Evolutionary conservation across 2,329 filamentous ascomycete species (phyloP).

Genomic region (Curvularia hawaiiensis): DNA sequence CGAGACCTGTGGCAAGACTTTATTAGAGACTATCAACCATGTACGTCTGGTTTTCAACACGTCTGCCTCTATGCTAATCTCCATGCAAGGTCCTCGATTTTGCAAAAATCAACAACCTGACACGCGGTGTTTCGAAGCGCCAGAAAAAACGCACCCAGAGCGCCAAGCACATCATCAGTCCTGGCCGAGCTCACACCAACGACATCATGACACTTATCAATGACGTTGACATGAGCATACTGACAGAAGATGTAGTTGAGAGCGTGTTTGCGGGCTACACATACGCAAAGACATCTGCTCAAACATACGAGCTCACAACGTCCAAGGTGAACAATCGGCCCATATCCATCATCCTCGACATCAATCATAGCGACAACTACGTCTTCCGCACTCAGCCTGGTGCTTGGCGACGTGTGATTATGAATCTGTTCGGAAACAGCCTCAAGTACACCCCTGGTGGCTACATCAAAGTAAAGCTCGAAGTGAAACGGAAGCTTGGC

Average conservation of each 20-base stretch:
- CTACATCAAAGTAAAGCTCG: slow-evolving; percentile 45
- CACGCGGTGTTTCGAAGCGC: slow-evolving; percentile 37
- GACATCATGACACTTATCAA: slow-evolving; percentile 44
- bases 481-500: slow-evolving; percentile 30
- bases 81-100: slow-evolving; percentile 43
- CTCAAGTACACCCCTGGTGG: slow-evolving; percentile 48
- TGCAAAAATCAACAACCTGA: slow-evolving; percentile 47
- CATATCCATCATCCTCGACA: slow-evolving; percentile 43
- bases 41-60: background rate
- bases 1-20: slow-evolving; percentile 47
- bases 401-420: slow-evolving; percentile 47
- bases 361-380: slow-evolving; percentile 43
- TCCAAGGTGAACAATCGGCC: slow-evolving; percentile 24
- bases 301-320: slow-evolving; percentile 30
- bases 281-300: slow-evolving; percentile 38
- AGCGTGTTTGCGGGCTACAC: slow-evolving; percentile 46
- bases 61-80: no score
- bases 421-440: slow-evolving; percentile 49
- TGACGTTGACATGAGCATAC: slow-evolving; percentile 42
- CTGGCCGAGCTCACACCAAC: slow-evolving; percentile 39
- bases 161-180: slow-evolving; percentile 38
- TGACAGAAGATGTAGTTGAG: slow-evolving; percentile 47
- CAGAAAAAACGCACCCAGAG: slow-evolving; percentile 39
- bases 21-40: slow-evolving; percentile 51
- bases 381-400: slow-evolving; percentile 47